Evolutionary conservation across 345 rosid species (phyloP).

Genomic region (Abelmoschus esculentus): DNA sequence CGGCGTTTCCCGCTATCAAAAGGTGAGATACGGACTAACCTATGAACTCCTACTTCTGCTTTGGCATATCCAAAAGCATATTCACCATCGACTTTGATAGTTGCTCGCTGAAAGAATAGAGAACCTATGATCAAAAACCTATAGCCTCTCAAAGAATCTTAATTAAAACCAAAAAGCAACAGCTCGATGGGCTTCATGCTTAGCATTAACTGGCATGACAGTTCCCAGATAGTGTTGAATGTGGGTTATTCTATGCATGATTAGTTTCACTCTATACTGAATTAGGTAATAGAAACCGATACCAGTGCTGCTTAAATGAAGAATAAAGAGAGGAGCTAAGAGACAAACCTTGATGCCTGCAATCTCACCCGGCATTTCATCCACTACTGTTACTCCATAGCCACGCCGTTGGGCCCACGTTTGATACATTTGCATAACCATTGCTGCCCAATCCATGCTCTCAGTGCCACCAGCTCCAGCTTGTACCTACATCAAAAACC

Average conservation of each 20-base stretch:
- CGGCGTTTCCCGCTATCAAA: slow-evolving; percentile 84
- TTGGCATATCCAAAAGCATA: slow-evolving; percentile 95
- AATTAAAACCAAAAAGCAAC: background rate
- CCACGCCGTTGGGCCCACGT: slow-evolving; percentile 71
- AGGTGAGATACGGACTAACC: slow-evolving; percentile 92
- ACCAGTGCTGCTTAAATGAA: background rate
- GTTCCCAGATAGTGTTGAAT: background rate
- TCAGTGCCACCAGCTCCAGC: slow-evolving; percentile 99
- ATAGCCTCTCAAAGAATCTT: background rate
- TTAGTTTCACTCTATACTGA: background rate
- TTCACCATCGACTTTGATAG: slow-evolving; percentile 87
- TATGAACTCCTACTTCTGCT: slow-evolving; percentile 95
- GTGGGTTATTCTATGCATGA: background rate
- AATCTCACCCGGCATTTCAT: slow-evolving; percentile 84
- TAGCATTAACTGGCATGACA: background rate
- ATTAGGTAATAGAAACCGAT: background rate
- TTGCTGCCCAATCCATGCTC: slow-evolving; percentile 96
- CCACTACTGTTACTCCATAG: slow-evolving; percentile 55
- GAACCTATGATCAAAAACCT: slow-evolving; percentile 3
- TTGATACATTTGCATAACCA: slow-evolving; percentile 93
- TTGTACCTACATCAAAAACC: slow-evolving; percentile 55
- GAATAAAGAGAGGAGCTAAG: slow-evolving; percentile 11
- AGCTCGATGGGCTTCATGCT: background rate
- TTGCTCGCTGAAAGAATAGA: slow-evolving; percentile 64
- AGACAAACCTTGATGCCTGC: slow-evolving; percentile 88